Base-by-base conservation (phyloP, 441 rosid species). In the Adansonia madagascariensis region DNA sequence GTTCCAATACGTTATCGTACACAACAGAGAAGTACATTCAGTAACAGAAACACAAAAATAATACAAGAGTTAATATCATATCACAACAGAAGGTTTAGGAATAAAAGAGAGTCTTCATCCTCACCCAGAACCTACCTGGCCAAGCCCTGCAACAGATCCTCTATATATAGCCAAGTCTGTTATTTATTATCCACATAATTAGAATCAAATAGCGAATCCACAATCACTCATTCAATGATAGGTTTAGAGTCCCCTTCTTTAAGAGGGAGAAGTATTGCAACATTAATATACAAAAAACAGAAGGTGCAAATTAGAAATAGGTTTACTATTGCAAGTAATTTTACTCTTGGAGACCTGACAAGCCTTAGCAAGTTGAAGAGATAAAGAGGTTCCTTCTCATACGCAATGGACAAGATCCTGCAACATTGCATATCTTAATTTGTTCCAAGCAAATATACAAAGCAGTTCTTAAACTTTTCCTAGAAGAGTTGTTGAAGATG, bases 361-460 rank as follows among this genome's bases (percentile, higher is more conserved):
- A 61, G 61, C 20, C 46, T 50, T 47, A 24, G 6, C 22, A 49
- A 27, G n/a, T 14, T 1, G 0, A 52, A 71, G 61, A 3, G 15
- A 71, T 8, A 31, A 50, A 50, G 46, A n/a, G 8, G 15, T 52
- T 31, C 60, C 15, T 15, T 53, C 12, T 27, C n/a, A n/a, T 31
- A 53, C 44, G 49, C 75, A 71, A 53, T 53, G 24, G 17, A 6
- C 22, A 71, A 7, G 27, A 71, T 39, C 47, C 31, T 55, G 49
- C 63, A 71, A 8, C 49, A 9, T 71, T 17, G 62, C 31, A 9
- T 53, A 53, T 35, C 8, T 27, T 52, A 71, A 53, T 71, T 71
- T 9, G n/a, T 10, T 71, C 27, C 61, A 4, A 71, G 49, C 1
- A 35, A 53, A 53, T 52, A 11, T 9, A 71, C 0, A 53, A 31